phyloP scores from a whole-genome alignment of 2,329 filamentous ascomycete species.

The Nothopassalora personata region DNA sequence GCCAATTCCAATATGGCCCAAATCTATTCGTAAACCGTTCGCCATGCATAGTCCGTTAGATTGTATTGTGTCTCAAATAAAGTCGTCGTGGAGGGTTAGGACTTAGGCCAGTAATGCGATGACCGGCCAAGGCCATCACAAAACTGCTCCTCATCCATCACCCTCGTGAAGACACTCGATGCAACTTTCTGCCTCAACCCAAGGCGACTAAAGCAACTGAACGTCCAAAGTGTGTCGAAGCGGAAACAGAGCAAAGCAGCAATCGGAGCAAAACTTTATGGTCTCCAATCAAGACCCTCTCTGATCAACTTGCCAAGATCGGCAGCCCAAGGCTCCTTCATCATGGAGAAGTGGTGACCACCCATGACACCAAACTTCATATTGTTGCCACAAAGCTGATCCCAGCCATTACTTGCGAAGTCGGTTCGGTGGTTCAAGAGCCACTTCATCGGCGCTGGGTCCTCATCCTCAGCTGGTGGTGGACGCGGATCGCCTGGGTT shows the following conservation, averaged over 20 bases:
- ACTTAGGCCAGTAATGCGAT: neutral
- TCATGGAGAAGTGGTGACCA: constrained; percentile 72
- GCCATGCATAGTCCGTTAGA: constrained; percentile 1
- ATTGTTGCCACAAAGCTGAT: constrained; percentile 59
- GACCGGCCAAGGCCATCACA: constrained; percentile 10
- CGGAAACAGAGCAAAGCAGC: constrained; percentile 8
- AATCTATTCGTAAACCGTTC: neutral
- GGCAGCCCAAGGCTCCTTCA: constrained; percentile 52
- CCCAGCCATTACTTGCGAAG: constrained; percentile 66
- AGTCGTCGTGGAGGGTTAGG: neutral
- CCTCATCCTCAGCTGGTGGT: constrained; percentile 54
- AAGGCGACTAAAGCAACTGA: constrained; percentile 20
- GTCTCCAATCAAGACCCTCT: constrained; percentile 35
- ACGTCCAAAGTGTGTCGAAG: constrained; percentile 16
- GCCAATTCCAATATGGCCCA: constrained; percentile 1
- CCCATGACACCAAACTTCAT: constrained; percentile 63
- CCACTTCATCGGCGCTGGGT: constrained; percentile 55
- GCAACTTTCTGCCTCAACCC: constrained; percentile 24
- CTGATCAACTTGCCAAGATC: constrained; percentile 40
- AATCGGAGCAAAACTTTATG: constrained; percentile 13
- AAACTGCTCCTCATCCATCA: constrained; percentile 2
- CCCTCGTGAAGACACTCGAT: neutral
- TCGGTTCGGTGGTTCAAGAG: constrained; percentile 67
- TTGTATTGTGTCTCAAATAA: neutral
- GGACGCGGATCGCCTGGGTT: constrained; percentile 60